Base-by-base conservation (phyloP, 305 asterid genomes). In the Fraxinus floribunda region DNA sequence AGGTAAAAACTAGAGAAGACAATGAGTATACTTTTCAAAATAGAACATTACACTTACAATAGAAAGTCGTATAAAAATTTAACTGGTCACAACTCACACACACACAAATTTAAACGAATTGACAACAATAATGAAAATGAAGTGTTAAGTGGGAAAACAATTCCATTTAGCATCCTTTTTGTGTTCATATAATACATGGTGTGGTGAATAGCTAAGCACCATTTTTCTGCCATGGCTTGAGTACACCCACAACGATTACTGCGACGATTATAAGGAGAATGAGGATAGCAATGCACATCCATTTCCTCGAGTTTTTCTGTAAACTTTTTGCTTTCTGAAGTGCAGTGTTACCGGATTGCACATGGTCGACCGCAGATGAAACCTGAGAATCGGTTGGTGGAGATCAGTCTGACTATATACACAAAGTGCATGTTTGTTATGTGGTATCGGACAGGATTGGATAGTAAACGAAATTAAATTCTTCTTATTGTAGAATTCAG, bases 221-320 rank as follows among this genome's bases (percentile, higher is more conserved):
- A 83, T 91, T 90, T 81, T 13, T 85, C 83, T 90, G 89, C 99
- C 99, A 95, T 41, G 99, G 99, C 88, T 91, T 90, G 73, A 95
- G 82, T 55, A 95, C 99, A 5, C 93, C 94, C 5, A 93, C 95
- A 0, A 95, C 93, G 39, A 91, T 81, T 46, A 94, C 83, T 2
- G 82, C 94, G 3, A 93, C 90, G 3, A 95, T 86, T 66, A 95
- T 44, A 79, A 95, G 94, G 75, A 95, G 93, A 75, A 94, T 88
- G 79, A 95, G 52, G 72, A 93, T 92, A 49, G 94, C 95, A 52
- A 95, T 87, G 86, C 98, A 95, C 99, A 94, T 94, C 95, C 99
- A 95, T 92, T 94, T 95, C 84, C 99, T 91, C 75, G 97, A 91
- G 88, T 84, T 95, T 86, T 83, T 95, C 83, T 92, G 98, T 84